These are phyloP conservation scores for Leccinum broughii DNA, from an alignment of 768 basidiomycete genomes.

Conservation along the genomic window DNA sequence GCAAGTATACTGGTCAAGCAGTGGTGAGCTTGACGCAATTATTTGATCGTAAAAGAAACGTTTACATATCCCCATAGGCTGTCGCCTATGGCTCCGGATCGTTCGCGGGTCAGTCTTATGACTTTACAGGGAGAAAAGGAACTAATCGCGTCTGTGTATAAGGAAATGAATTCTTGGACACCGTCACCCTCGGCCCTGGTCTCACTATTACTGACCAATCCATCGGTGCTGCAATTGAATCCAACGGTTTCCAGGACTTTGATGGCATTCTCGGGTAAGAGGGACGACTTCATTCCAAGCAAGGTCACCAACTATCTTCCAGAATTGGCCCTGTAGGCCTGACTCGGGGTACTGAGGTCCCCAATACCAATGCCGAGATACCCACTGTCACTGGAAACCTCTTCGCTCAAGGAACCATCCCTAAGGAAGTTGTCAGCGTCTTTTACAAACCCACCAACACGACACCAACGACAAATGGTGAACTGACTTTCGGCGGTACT, in stretches of 20 bases:
- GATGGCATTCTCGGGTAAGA: slow-evolving; percentile 69
- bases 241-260: slow-evolving; percentile 45
- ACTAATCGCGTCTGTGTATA: slow-evolving; percentile 1
- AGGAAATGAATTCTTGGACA: slow-evolving; percentile 52
- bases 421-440: slow-evolving; percentile 44
- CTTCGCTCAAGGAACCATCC: slow-evolving; percentile 42
- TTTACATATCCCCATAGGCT: slow-evolving; percentile 32
- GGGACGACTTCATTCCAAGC: not conserved
- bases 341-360: slow-evolving; percentile 41
- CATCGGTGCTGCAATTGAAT: slow-evolving; percentile 57
- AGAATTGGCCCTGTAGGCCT: slow-evolving; percentile 64
- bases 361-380: slow-evolving; percentile 25
- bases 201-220: slow-evolving; percentile 57
- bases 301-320: not conserved
- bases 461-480: slow-evolving; percentile 42
- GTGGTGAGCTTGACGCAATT: slow-evolving; percentile 42
- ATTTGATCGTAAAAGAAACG: not conserved
- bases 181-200: slow-evolving; percentile 49
- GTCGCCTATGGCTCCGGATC: slow-evolving; percentile 62
- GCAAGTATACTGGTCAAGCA: slow-evolving; percentile 41
- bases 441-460: slow-evolving; percentile 50
- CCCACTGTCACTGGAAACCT: slow-evolving; percentile 62
- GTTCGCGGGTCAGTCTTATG: slow-evolving; percentile 46
- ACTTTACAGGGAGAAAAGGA: not conserved
- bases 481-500: slow-evolving; percentile 52